Percentiles rank a stretch among this genome's conserved stretches.
These are phyloP conservation scores for Populus tremula DNA, from an alignment of 345 rosid species.

Conservation along the genomic window DNA sequence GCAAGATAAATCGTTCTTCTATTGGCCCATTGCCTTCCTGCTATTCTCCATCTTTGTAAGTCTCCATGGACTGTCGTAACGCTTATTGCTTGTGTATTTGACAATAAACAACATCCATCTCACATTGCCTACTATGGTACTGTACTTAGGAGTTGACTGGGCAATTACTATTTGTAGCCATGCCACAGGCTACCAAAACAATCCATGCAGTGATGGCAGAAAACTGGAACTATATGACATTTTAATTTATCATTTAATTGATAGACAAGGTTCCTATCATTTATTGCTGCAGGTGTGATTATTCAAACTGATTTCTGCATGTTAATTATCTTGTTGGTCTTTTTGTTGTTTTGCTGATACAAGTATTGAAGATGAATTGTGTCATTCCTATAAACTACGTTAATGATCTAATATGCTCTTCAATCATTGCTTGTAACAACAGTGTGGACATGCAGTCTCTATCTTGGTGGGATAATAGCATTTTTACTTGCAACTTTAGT, in stretches of 20 bases:
- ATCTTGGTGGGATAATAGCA: background rate
- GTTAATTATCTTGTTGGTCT: background rate
- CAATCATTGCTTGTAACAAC: background rate
- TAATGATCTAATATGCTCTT: background rate
- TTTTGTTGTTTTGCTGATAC: background rate
- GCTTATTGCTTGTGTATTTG: conserved; percentile 11
- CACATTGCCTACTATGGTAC: background rate
- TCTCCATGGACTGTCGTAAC: conserved; percentile 11
- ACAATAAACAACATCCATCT: background rate
- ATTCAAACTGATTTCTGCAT: background rate
- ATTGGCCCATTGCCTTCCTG: conserved; percentile 93
- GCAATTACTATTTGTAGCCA: background rate
- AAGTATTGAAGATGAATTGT: background rate
- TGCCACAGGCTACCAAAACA: background rate
- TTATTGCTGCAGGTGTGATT: background rate
- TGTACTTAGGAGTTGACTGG: conserved; percentile 2
- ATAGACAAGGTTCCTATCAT: background rate
- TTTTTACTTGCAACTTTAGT: background rate
- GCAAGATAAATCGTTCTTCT: conserved; percentile 97
- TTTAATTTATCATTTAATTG: background rate
- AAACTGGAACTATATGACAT: background rate
- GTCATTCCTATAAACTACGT: background rate
- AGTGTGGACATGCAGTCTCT: background rate
- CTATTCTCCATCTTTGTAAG: conserved; percentile 94
- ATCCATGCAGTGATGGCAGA: background rate